These are phyloP conservation scores for Naganishia randhawae DNA, from an alignment of 768 basidiomycete species.

Conservation along the genomic window DNA sequence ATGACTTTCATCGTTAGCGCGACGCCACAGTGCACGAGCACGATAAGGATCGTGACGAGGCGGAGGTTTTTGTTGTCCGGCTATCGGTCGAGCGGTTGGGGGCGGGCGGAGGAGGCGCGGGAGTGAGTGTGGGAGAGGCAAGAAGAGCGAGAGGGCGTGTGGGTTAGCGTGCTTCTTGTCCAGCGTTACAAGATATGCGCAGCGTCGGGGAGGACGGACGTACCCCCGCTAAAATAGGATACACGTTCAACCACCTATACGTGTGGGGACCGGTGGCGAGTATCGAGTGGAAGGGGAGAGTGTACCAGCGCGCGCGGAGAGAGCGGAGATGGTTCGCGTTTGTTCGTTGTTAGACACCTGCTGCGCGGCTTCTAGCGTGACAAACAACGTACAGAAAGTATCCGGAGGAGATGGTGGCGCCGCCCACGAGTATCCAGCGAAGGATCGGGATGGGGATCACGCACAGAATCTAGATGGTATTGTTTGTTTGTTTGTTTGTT, in stretches of 20 bases:
- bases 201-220: constrained; percentile 43
- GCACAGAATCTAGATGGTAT: constrained; percentile 60
- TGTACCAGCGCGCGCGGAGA: no score
- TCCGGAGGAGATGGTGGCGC: constrained; percentile 75
- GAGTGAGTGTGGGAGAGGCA: no score
- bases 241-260: constrained; percentile 57
- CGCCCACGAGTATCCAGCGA: constrained; percentile 72
- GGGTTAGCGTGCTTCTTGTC: neutral
- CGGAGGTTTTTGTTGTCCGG: constrained; percentile 76
- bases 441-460: constrained; percentile 77
- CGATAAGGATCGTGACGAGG: constrained; percentile 72
- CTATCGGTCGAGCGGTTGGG: neutral
- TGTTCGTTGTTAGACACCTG: no score
- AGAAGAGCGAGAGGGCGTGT: neutral
- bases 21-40: constrained; percentile 68
- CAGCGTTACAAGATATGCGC: neutral
- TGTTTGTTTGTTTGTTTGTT: no score
- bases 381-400: constrained; percentile 63
- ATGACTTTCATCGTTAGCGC: constrained; percentile 81
- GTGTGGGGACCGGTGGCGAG: no score
- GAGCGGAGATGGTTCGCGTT: no score
- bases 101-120: no score
- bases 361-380: no score
- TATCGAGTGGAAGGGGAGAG: no score
- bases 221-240: constrained; percentile 81